Evolutionary conservation across 345 rosid species (phyloP).

Genomic region (Euphorbia tirucalli): DNA sequence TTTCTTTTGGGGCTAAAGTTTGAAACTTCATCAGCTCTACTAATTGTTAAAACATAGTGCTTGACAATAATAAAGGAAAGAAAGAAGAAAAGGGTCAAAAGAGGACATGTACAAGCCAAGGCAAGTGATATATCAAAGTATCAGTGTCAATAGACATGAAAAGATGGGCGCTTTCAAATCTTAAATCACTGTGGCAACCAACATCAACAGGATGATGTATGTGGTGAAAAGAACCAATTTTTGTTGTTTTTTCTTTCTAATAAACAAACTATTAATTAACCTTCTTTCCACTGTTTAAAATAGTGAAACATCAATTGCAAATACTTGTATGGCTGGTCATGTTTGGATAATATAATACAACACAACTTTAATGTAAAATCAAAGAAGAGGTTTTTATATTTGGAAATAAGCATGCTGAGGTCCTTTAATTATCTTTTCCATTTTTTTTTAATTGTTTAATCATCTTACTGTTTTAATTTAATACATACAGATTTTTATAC

Average conservation of each 20-base stretch:
- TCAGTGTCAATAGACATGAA: slow-evolving; percentile 78
- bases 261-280: not conserved
- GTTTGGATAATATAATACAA: too few relatives aligned
- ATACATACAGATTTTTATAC: too few relatives aligned
- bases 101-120: slow-evolving; percentile 42
- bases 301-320: not conserved
- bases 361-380: too few relatives aligned
- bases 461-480: too few relatives aligned
- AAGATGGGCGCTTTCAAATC: slow-evolving; percentile 86
- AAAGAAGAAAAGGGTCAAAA: slow-evolving; percentile 31
- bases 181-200: slow-evolving; percentile 63
- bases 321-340: not conserved
- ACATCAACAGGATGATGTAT: slow-evolving; percentile 33
- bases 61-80: slow-evolving; percentile 28
- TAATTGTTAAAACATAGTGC: slow-evolving; percentile 20
- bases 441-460: too few relatives aligned
- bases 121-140: slow-evolving; percentile 55
- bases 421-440: too few relatives aligned
- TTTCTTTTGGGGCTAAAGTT: not conserved
- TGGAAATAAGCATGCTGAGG: too few relatives aligned
- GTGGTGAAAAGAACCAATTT: slow-evolving; percentile 32
- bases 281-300: not conserved
- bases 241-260: not conserved
- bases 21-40: too few relatives aligned
- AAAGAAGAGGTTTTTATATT: not conserved